A percentile compares a stretch with the other conserved stretches of the same genome.
Conservation (phyloP, 2,329 filamentous ascomycete species). For the Gnomoniopsis smithogilvyi region DNA sequence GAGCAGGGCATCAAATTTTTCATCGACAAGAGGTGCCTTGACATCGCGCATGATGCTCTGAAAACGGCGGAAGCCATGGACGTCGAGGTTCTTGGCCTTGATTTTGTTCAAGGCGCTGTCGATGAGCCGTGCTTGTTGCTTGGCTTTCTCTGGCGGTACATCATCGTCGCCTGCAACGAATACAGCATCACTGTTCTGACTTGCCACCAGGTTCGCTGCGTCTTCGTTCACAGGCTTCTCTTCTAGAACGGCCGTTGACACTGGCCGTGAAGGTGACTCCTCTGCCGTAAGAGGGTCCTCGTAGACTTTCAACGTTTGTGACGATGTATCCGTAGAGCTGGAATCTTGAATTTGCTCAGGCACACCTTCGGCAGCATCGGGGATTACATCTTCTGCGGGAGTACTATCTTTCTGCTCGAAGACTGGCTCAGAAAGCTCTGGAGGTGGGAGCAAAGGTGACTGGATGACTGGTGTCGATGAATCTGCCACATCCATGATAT, state of each 20-base stretch:
- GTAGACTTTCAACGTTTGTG: slow-evolving; percentile 52
- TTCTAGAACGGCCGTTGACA: slow-evolving; percentile 52
- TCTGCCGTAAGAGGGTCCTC: slow-evolving; percentile 59
- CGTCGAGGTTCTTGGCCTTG: slow-evolving; percentile 68
- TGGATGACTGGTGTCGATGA: not conserved
- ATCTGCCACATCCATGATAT: slow-evolving; percentile 29
- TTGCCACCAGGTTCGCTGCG: slow-evolving; percentile 30
- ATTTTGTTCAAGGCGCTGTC: slow-evolving; percentile 74
- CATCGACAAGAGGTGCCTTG: slow-evolving; percentile 60
- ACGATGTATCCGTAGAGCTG: slow-evolving; percentile 25
- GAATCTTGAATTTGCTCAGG: not conserved
- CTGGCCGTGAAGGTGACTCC: slow-evolving; percentile 28
- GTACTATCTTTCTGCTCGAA: not conserved
- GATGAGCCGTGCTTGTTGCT: slow-evolving; percentile 60
- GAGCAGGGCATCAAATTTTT: slow-evolving; percentile 67
- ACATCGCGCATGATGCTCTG: slow-evolving; percentile 70
- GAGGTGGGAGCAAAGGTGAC: slow-evolving; percentile 14
- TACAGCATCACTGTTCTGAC: slow-evolving; percentile 18
- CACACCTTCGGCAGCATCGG: slow-evolving; percentile 1
- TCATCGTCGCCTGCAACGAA: slow-evolving; percentile 17
- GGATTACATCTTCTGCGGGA: slow-evolving; percentile 1
- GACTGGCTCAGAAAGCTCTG: slow-evolving; percentile 3
- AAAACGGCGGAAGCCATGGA: slow-evolving; percentile 75
- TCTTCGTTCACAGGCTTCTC: slow-evolving; percentile 61
- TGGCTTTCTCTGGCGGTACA: slow-evolving; percentile 48